phyloP scores from a whole-genome alignment of 176 grass and related monocot species.

The Miscanthus lutarioriparius region DNA sequence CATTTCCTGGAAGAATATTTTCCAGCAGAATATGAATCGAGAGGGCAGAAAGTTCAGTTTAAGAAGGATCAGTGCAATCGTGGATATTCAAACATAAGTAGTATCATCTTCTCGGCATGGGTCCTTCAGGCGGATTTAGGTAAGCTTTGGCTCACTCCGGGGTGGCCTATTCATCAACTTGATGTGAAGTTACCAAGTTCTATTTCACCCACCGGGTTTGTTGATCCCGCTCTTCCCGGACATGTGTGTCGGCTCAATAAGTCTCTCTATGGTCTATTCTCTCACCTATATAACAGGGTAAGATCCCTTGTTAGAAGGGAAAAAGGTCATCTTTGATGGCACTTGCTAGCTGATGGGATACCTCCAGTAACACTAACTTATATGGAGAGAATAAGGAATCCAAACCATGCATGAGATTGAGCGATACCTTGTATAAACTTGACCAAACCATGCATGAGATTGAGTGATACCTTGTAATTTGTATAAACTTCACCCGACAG shows the following conservation, averaged over 20 bases:
- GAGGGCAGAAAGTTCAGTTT: slow-evolving; percentile 43
- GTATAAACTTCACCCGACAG: not conserved
- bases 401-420: not conserved
- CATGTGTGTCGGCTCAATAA: no score
- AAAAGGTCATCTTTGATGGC: not conserved
- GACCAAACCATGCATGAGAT: not conserved
- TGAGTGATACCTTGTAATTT: not conserved
- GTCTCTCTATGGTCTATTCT: no score
- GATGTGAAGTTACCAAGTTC: not conserved
- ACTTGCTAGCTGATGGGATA: not conserved
- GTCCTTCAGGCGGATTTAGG: no score
- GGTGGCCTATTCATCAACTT: no score
- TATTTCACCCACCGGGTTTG: no score
- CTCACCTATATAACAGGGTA: slow-evolving; percentile 2
- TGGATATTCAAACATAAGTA: no score
- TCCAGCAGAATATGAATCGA: slow-evolving; percentile 67
- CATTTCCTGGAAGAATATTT: slow-evolving; percentile 89
- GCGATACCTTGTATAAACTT: not conserved
- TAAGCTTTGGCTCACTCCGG: no score
- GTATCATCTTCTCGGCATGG: slow-evolving; percentile 61
- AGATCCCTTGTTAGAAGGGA: slow-evolving; percentile 7
- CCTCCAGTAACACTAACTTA: not conserved
- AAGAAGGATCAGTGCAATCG: slow-evolving; percentile 37
- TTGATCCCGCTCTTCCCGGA: no score
- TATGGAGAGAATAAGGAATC: not conserved